Conservation (phyloP, 768 basidiomycete genomes). For the Suillus paluster region DNA sequence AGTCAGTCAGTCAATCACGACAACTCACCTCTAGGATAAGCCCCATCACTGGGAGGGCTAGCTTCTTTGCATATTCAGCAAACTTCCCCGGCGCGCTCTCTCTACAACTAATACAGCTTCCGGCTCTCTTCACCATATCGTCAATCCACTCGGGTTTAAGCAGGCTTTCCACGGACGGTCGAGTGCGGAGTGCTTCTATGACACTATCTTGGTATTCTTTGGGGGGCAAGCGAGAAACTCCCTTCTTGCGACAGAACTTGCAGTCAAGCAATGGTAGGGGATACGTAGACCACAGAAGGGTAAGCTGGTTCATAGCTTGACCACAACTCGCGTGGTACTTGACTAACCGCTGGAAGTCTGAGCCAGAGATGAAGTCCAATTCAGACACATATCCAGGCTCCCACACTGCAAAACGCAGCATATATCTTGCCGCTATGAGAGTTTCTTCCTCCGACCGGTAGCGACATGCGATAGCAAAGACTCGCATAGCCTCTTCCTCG, state of each 20-base stretch:
- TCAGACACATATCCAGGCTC: slow-evolving; percentile 38
- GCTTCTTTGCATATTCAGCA: slow-evolving; percentile 33
- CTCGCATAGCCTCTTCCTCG: slow-evolving; percentile 39
- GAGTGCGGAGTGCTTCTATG: slow-evolving; percentile 34
- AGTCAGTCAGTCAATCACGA: slow-evolving; percentile 1
- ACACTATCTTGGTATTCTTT: slow-evolving; percentile 39
- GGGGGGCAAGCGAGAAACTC: slow-evolving; percentile 33
- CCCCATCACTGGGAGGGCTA: slow-evolving; percentile 29
- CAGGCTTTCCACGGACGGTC: slow-evolving; percentile 36
- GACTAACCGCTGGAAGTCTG: slow-evolving; percentile 40
- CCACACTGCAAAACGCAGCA: slow-evolving; percentile 40
- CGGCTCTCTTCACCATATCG: slow-evolving; percentile 32
- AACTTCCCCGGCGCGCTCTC: slow-evolving; percentile 36
- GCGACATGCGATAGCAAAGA: slow-evolving; percentile 42
- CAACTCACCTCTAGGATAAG: slow-evolving; percentile 34
- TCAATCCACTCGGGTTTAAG: slow-evolving; percentile 37
- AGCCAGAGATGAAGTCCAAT: slow-evolving; percentile 42
- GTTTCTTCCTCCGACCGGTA: slow-evolving; percentile 41
- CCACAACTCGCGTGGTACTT: slow-evolving; percentile 40
- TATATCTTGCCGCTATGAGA: slow-evolving; percentile 40
- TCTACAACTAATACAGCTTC: slow-evolving; percentile 32
- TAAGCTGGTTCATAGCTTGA: slow-evolving; percentile 38
- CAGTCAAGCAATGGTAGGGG: slow-evolving; percentile 36
- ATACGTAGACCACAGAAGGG: slow-evolving; percentile 35
- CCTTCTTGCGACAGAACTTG: slow-evolving; percentile 41